Evolutionary conservation across 257 asterid genomes (phyloP).

Genomic region (Nicotiana attenuata): DNA sequence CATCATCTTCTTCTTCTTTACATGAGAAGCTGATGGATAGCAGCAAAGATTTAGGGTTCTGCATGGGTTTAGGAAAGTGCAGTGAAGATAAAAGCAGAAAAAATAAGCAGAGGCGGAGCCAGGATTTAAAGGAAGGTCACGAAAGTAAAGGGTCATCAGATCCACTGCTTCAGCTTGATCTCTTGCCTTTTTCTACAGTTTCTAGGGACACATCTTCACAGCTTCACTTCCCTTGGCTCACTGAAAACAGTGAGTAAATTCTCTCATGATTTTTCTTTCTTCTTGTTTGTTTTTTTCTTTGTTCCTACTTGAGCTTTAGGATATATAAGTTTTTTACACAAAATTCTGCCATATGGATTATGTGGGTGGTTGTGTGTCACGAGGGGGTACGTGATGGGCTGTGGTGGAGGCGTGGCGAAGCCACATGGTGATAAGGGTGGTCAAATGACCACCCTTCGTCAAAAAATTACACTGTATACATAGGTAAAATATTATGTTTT

Average conservation of each 20-base stretch:
- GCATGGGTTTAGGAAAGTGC: constrained; percentile 48
- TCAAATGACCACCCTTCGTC: too few species aligned
- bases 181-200: constrained; percentile 64
- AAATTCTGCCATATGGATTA: background rate
- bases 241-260: constrained; percentile 38
- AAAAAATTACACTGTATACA: too few species aligned
- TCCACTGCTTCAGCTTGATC: constrained; percentile 80
- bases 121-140: background rate
- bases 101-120: background rate
- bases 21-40: constrained; percentile 12
- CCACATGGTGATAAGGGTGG: too few species aligned
- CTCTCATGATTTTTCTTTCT: background rate
- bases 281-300: background rate
- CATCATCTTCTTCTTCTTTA: constrained; percentile 9
- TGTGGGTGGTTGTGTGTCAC: background rate
- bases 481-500: too few species aligned
- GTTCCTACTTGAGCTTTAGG: background rate
- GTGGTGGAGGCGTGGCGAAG: too few species aligned
- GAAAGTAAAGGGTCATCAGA: constrained; percentile 36
- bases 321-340: background rate
- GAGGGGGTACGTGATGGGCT: too few species aligned
- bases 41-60: constrained; percentile 55
- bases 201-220: constrained; percentile 23
- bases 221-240: constrained; percentile 63
- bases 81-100: background rate